These are phyloP conservation scores for Coemansia sp. DNA, from an alignment of 192 early-diverging fungal species.

Conservation along the genomic window DNA sequence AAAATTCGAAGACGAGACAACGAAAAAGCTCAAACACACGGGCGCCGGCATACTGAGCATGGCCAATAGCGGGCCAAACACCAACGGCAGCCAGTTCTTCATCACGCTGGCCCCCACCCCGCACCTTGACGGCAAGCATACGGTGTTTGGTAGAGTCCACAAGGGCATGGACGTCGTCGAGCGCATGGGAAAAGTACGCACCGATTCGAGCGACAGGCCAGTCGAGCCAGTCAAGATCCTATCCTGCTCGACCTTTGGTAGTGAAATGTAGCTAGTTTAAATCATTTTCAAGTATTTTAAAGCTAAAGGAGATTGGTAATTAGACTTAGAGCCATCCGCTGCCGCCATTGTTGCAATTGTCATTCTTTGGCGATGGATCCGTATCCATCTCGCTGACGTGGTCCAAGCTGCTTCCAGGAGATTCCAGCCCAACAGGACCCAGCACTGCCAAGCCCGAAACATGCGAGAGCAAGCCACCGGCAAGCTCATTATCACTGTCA, in stretches of 20 bases:
- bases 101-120: constrained; percentile 71
- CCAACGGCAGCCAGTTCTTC: constrained; percentile 83
- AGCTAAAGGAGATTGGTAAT: neutral
- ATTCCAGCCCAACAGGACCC: constrained; percentile 10
- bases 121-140: constrained; percentile 84
- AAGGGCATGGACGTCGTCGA: constrained; percentile 79
- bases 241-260: neutral
- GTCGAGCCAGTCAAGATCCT: constrained; percentile 22
- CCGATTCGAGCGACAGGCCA: constrained; percentile 66
- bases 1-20: constrained; percentile 74
- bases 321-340: neutral
- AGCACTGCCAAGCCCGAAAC: constrained; percentile 4
- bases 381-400: constrained; percentile 31
- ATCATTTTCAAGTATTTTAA: neutral
- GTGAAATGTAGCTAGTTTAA: neutral
- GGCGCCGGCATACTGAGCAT: constrained; percentile 88
- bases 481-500: constrained; percentile 8
- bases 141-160: constrained; percentile 88
- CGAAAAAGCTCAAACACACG: constrained; percentile 70
- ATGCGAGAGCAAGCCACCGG: constrained; percentile 1
- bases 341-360: neutral
- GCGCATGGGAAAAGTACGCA: constrained; percentile 70
- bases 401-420: constrained; percentile 16
- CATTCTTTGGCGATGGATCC: neutral
- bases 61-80: constrained; percentile 93